Evolutionary conservation across 768 basidiomycete genomes (phyloP), one percentile per base, ranked within the genome.

Genomic region (Mycena alexandri): DNA sequence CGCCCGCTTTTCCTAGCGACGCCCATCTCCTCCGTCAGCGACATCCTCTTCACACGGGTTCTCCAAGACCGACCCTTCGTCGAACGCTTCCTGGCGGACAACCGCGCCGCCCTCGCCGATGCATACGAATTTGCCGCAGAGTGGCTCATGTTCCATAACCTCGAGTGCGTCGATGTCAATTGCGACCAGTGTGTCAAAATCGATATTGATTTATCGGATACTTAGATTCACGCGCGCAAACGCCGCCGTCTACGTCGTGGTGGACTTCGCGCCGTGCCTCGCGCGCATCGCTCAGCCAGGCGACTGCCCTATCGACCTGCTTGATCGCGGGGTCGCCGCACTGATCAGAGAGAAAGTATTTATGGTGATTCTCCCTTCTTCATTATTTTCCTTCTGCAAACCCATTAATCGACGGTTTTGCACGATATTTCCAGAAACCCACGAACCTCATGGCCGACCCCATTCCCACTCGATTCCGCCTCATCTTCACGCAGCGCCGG

Each of bases 111-210:
- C 17, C 59, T 76, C 4, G 19, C 53, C n/a, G 71, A 69, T 13
- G 71, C 75, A 10, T 76, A 76, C 44, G 74, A 75, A 29, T 67
- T 74, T 36, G 48, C 72, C 6, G 70, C 73, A 8, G 64, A 50
- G 17, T 78, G 77, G 77, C 61, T 75, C 25, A 63, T 63, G 11
- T 72, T 65, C 61, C 77, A 76, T 25, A 34, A 47, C 6, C 55
- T 71, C 2, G 63, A 65, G 70, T 70, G 44, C 19, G 69, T 55
- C 12, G 8, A 24, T 29, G 29, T 6, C 29, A 29, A 29, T 29
- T 6, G 3, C 6, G 6, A 29, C 29, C 6, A 29, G 29, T 29
- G 6, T 29, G n/a, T n/a, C n/a, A n/a, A n/a, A 29, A 6, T 29
- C 29, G 29, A 29, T n/a, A n/a, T n/a, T n/a, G n/a, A n/a, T 36